Evolutionary conservation across 2,329 filamentous ascomycete species (phyloP), one percentile per base, ranked within the genome.

Genomic region (Emergomyces orientalis): DNA sequence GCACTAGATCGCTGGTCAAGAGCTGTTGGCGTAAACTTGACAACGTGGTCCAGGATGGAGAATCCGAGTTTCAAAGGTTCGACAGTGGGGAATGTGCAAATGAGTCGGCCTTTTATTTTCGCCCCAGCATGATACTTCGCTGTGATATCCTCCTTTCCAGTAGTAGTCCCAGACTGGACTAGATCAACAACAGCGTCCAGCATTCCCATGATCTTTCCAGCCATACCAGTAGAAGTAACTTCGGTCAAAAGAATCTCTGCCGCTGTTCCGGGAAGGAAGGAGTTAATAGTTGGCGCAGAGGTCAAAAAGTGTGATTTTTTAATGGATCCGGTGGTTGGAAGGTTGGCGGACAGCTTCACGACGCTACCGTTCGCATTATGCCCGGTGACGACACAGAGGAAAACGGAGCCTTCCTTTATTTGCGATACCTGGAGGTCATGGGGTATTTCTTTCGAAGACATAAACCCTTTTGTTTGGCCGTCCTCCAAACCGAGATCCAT

Each of bases 161-260:
- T 84, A 3, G 87, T 89, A 59, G 85, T 84, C 43, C 91, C 91
- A 17, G 91, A 96, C 75, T 99, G 94, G 52, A 97, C 84, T 43
- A 93, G 74, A 74, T 99, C 94, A 22, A 93, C 91, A 0, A 91
- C 97, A 13, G 90, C 89, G 76, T 97, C 90, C 30, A 99, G 78
- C 72, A 92, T 86, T 19, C 94, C 95, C 82, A 99, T 89, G 54
- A 97, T 85, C 75, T 97, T 97, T 69, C 94, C 94, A 58, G 84
- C 80, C 64, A 99, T 77, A n/a, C 94, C 94, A 66, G 84, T 85
- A 14, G 82, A 76, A 13, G 87, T 86, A 17, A 89, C 85, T 56
- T 94, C 88, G 2, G 89, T 88, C 45, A 99, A 78, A 58, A 97
- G 80, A 13, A 97, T 81, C 68, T 96, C 91, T 43, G 91, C 90